A percentile compares a stretch with the other conserved stretches of the same genome.
Conservation (phyloP, 2,329 filamentous ascomycete species). For the Fusarium scirpi region DNA sequence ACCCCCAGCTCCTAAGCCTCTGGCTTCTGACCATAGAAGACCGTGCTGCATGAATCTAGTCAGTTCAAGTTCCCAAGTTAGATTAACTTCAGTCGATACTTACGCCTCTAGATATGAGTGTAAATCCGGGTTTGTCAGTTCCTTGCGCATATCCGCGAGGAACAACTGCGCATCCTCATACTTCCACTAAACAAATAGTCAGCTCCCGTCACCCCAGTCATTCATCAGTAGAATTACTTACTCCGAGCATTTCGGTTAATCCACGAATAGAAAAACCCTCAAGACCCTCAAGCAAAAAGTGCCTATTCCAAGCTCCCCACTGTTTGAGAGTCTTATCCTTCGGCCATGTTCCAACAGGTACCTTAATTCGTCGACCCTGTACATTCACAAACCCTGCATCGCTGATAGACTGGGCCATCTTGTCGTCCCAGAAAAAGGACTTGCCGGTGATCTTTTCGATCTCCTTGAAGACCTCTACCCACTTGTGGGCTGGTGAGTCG, state of each 20-base stretch:
- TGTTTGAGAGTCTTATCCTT: conserved; percentile 32
- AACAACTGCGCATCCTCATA: conserved; percentile 19
- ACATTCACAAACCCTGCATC: conserved; percentile 15
- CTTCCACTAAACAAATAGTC: conserved; percentile 1
- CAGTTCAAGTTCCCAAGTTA: neutral
- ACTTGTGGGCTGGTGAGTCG: conserved; percentile 13
- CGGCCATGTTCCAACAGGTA: conserved; percentile 24
- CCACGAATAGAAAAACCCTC: conserved; percentile 32
- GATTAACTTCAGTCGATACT: neutral
- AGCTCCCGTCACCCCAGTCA: rapidly evolving
- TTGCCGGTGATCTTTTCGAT: conserved; percentile 21
- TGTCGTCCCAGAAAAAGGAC: conserved; percentile 25
- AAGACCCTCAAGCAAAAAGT: conserved; percentile 20
- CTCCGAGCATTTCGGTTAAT: conserved; percentile 18
- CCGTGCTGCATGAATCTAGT: neutral
- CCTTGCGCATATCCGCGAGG: conserved; percentile 17
- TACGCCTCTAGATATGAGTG: conserved; percentile 6
- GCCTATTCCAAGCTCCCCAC: conserved; percentile 34
- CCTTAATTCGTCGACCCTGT: conserved; percentile 14
- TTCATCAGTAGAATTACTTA: neutral
- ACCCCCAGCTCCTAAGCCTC: neutral
- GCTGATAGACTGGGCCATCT: conserved; percentile 1
- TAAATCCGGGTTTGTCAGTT: conserved; percentile 6
- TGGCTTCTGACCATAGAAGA: conserved; percentile 2
- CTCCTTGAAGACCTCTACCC: conserved; percentile 24